These are phyloP conservation scores for Sporisorium exsertum DNA, from an alignment of 1,284 basidiomycete genomes.

Conservation along the genomic window DNA sequence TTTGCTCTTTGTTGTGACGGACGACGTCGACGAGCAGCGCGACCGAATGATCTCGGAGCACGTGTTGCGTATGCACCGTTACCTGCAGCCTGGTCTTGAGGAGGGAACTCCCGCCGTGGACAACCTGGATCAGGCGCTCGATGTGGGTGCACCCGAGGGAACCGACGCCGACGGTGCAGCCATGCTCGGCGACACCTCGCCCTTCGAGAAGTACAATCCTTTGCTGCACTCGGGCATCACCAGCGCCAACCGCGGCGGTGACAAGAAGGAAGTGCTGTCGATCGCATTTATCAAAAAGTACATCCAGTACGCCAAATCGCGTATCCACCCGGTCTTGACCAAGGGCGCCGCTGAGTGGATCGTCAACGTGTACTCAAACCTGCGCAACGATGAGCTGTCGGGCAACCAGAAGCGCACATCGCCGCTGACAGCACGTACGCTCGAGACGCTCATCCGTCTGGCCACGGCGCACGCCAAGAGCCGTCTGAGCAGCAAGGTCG, in stretches of 20 bases:
- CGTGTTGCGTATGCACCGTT: slow-evolving; percentile 96
- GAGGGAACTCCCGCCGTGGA: slow-evolving; percentile 86
- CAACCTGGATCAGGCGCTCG: slow-evolving; percentile 76
- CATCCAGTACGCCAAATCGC: slow-evolving; percentile 95
- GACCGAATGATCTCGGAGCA: slow-evolving; percentile 97
- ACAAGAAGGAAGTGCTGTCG: slow-evolving; percentile 83
- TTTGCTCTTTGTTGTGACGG: slow-evolving; percentile 95
- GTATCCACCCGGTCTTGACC: slow-evolving; percentile 78
- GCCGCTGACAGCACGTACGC: slow-evolving; percentile 95
- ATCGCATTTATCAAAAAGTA: slow-evolving; percentile 98
- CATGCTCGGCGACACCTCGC: slow-evolving; percentile 58
- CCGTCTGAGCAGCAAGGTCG: slow-evolving; percentile 85
- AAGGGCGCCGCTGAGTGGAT: slow-evolving; percentile 95
- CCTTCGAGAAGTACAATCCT: slow-evolving; percentile 92
- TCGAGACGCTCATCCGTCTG: slow-evolving; percentile 98
- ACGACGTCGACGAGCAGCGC: slow-evolving; percentile 94
- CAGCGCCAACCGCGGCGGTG: slow-evolving; percentile 59
- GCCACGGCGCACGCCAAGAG: slow-evolving; percentile 98
- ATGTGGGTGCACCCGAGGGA: slow-evolving; percentile 61
- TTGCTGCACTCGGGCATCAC: slow-evolving; percentile 87
- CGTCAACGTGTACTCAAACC: slow-evolving; percentile 87
- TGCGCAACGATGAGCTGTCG: slow-evolving; percentile 92
- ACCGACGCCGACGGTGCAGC: slow-evolving; percentile 59
- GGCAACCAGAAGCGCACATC: slow-evolving; percentile 95
- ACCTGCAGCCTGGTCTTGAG: slow-evolving; percentile 93